phyloP scores from a whole-genome alignment of 495 filamentous ascomycete genomes.

The Bombardia bombarda region DNA sequence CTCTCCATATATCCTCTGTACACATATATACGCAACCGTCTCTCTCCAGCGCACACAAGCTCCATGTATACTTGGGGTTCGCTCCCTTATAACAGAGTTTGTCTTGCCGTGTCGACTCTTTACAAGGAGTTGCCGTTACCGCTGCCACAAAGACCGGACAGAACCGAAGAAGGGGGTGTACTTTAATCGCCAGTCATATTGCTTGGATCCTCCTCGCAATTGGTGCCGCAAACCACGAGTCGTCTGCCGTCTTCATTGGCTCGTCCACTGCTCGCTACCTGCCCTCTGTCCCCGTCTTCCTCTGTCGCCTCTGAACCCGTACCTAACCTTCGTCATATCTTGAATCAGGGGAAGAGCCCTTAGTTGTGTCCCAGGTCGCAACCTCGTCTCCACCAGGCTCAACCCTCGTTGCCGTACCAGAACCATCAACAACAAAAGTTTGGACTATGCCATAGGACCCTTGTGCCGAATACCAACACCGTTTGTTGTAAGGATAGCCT shows the following conservation, averaged over 20 bases:
- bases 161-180: constrained; percentile 16
- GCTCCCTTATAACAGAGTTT: too few species aligned
- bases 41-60: constrained; percentile 4
- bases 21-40: neutral
- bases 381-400: neutral
- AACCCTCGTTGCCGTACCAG: constrained; percentile 5
- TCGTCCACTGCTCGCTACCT: constrained; percentile 18
- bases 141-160: constrained; percentile 11
- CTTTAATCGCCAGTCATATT: constrained; percentile 24
- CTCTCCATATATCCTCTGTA: constrained; percentile 1
- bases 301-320: constrained; percentile 8
- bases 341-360: constrained; percentile 9
- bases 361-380: constrained; percentile 6
- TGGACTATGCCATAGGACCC: constrained; percentile 15
- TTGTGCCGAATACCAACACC: constrained; percentile 6
- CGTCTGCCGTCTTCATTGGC: constrained; percentile 21
- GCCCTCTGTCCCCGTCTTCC: constrained; percentile 10
- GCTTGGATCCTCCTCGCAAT: constrained; percentile 17
- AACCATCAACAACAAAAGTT: constrained; percentile 2
- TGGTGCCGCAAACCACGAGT: constrained; percentile 18
- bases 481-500: constrained; percentile 7
- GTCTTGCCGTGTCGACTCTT: constrained; percentile 15
- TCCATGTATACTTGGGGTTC: constrained; percentile 24
- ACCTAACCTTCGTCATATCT: constrained; percentile 12
- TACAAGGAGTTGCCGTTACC: constrained; percentile 14